Conservation (phyloP, 1,139 yeast species). For the Pichia kudriavzevii region DNA sequence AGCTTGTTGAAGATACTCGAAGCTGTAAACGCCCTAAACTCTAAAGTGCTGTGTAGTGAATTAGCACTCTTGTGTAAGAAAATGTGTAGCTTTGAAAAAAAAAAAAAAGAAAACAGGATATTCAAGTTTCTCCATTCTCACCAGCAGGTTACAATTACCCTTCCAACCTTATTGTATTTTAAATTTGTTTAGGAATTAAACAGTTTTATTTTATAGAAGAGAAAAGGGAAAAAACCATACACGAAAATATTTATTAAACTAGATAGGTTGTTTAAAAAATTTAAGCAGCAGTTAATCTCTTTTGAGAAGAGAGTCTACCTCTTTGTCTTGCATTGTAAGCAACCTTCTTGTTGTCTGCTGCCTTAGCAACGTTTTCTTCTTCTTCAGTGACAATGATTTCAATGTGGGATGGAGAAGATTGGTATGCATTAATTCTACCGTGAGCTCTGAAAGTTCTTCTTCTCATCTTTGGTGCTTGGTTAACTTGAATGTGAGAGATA, state of each 20-base stretch:
- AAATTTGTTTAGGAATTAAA: constrained; percentile 7
- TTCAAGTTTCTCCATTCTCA: too few species aligned
- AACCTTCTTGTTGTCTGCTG: constrained; percentile 74
- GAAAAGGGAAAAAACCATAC: constrained; percentile 13
- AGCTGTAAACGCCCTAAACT: too few species aligned
- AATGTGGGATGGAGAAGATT: constrained; percentile 97
- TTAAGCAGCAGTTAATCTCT: constrained; percentile 51
- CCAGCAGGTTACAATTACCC: too few species aligned
- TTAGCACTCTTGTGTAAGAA: too few species aligned
- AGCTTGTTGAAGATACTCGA: too few species aligned
- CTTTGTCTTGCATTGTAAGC: constrained; percentile 82
- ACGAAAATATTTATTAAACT: background rate
- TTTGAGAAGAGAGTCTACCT: constrained; percentile 86
- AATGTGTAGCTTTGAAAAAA: too few species aligned
- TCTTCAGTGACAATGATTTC: constrained; percentile 96
- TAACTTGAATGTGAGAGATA: constrained; percentile 98
- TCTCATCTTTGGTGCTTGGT: constrained; percentile 99
- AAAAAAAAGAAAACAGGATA: too few species aligned
- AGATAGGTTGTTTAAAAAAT: constrained; percentile 3
- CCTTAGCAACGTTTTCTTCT: constrained; percentile 90
- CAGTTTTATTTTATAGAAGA: constrained; percentile 12
- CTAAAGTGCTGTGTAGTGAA: too few species aligned
- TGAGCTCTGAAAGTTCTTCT: constrained; percentile 99
- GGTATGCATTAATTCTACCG: constrained; percentile 99
- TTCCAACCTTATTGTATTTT: constrained; percentile 5